Evolutionary conservation across 164 flowering plant genomes (phyloP).

Genomic region (Umbellularia californica): DNA sequence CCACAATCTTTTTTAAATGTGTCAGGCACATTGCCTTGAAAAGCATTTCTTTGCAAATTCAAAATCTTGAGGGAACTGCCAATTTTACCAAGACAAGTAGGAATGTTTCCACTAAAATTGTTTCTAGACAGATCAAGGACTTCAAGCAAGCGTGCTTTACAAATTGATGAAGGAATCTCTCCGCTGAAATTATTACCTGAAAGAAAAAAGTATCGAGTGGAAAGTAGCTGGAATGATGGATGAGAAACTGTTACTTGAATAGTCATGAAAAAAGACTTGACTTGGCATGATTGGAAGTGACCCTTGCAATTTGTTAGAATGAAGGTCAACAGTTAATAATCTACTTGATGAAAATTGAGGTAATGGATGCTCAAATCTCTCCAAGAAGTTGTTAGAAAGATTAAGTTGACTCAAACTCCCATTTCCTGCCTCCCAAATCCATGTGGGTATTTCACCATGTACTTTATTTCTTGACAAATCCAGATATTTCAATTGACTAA

Average conservation of each 20-base stretch:
- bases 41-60: background rate
- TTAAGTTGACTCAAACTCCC: slow-evolving; percentile 19
- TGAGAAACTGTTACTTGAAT: slow-evolving; percentile 34
- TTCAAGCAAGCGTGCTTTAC: slow-evolving; percentile 29
- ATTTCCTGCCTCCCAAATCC: slow-evolving; percentile 31
- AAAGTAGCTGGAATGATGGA: slow-evolving; percentile 19
- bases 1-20: background rate
- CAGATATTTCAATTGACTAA: background rate
- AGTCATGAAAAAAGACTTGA: slow-evolving; percentile 23
- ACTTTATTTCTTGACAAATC: slow-evolving; percentile 12
- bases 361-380: slow-evolving; percentile 13
- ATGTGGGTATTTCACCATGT: slow-evolving; percentile 33
- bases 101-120: background rate
- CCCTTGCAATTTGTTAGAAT: slow-evolving; percentile 37
- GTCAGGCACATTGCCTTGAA: background rate
- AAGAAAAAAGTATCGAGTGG: slow-evolving; percentile 27
- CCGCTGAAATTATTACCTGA: slow-evolving; percentile 38
- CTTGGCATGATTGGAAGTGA: slow-evolving; percentile 22
- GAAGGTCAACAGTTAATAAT: slow-evolving; percentile 32
- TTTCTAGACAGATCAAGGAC: slow-evolving; percentile 43
- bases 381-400: slow-evolving; percentile 37
- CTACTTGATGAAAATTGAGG: background rate
- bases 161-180: slow-evolving; percentile 42
- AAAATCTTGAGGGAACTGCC: background rate
- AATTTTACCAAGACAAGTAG: background rate